Evolutionary conservation across 1,284 basidiomycete genomes (phyloP).

Genomic region (Paramarasmius palmivorus): DNA sequence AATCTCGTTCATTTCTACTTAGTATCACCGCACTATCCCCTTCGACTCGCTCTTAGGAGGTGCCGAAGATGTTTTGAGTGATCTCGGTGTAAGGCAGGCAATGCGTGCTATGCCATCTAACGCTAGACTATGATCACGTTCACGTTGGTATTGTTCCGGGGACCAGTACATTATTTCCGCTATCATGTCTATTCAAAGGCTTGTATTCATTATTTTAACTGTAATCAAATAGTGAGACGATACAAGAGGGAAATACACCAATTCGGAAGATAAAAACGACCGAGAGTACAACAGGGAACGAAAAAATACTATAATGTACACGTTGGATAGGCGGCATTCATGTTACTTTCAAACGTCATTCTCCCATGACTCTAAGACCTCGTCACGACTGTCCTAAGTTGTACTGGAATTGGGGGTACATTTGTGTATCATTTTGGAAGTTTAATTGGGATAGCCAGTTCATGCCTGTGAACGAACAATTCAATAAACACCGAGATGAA

Average conservation of each 20-base stretch:
- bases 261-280: neutral
- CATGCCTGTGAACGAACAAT: neutral
- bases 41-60: constrained; percentile 73
- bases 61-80: constrained; percentile 70
- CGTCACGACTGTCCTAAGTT: neutral
- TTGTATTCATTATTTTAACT: too few species aligned
- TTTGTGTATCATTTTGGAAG: constrained; percentile 15
- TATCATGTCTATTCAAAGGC: too few species aligned
- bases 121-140: constrained; percentile 42
- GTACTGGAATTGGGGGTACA: constrained; percentile 1
- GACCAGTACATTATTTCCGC: neutral
- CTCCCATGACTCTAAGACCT: neutral
- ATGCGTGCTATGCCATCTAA: constrained; percentile 65
- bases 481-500: neutral
- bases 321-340: neutral
- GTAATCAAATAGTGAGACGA: neutral
- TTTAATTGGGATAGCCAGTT: constrained; percentile 13
- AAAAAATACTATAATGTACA: neutral
- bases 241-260: neutral
- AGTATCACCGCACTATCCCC: constrained; percentile 67
- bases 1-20: constrained; percentile 14
- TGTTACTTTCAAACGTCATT: neutral
- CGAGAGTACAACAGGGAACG: neutral
- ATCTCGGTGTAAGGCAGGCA: constrained; percentile 71
- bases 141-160: neutral